A percentile compares a stretch with the other conserved stretches of the same genome.
phyloP scores from a whole-genome alignment of 768 basidiomycete genomes.

The Dentipellis sp. region DNA sequence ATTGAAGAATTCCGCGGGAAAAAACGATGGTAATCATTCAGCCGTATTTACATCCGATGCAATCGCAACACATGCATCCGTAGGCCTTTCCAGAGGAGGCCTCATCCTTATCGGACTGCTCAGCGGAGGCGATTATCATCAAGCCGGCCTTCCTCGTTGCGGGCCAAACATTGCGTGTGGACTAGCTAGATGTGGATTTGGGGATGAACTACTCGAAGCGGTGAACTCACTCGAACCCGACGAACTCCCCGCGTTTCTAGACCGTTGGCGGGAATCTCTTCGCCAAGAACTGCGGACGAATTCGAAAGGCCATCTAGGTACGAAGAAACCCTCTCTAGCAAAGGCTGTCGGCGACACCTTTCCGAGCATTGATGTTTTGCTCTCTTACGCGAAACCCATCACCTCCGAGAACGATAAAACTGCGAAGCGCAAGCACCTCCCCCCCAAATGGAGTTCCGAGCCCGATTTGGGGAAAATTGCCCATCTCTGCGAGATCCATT shows the following conservation, averaged over 20 bases:
- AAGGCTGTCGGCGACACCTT: constrained; percentile 56
- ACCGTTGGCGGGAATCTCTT: constrained; percentile 53
- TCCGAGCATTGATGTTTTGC: constrained; percentile 63
- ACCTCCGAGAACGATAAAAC: constrained; percentile 49
- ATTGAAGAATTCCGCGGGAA: constrained; percentile 53
- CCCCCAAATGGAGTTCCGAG: constrained; percentile 37
- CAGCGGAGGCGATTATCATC: constrained; percentile 87
- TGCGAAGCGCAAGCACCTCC: constrained; percentile 30
- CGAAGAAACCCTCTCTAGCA: constrained; percentile 58
- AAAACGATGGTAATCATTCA: constrained; percentile 65
- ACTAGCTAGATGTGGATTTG: constrained; percentile 76
- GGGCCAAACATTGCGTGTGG: constrained; percentile 67
- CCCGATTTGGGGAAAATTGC: constrained; percentile 68
- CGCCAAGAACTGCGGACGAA: constrained; percentile 62
- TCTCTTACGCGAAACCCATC: constrained; percentile 71
- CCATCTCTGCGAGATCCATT: constrained; percentile 73
- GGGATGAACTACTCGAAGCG: constrained; percentile 59
- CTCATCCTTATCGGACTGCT: constrained; percentile 77
- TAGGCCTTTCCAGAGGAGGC: constrained; percentile 51
- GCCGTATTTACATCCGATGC: constrained; percentile 29
- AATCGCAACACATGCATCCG: constrained; percentile 35
- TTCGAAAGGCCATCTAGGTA: constrained; percentile 49
- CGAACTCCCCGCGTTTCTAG: constrained; percentile 43
- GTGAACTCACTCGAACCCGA: constrained; percentile 33
- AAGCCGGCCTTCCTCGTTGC: constrained; percentile 57